phyloP scores from a whole-genome alignment of 176 grass and related monocot species.

The Poa pratensis region DNA sequence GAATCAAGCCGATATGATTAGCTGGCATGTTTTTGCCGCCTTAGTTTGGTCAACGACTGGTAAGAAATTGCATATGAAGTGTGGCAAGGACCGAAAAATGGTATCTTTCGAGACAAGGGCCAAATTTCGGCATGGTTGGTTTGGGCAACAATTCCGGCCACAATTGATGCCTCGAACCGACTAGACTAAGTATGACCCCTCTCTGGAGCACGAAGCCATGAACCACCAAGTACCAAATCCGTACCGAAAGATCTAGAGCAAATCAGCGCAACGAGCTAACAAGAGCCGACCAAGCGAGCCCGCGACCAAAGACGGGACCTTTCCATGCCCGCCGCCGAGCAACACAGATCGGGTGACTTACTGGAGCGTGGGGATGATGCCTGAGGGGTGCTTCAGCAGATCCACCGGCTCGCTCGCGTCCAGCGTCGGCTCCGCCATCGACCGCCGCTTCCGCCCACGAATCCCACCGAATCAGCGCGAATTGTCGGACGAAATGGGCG shows the following conservation, averaged over 20 bases:
- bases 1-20: neutral
- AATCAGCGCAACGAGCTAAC: neutral
- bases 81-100: neutral
- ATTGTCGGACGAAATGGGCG: conserved; percentile 49
- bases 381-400: conserved; percentile 87
- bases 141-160: neutral
- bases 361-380: conserved; percentile 97
- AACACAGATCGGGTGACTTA: conserved; percentile 46
- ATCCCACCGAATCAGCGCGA: neutral
- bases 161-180: neutral
- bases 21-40: neutral
- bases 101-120: neutral
- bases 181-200: neutral
- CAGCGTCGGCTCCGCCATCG: conserved; percentile 72
- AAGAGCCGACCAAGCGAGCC: neutral
- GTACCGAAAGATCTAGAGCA: neutral
- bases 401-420: conserved; percentile 92
- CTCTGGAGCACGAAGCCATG: neutral
- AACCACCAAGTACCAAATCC: neutral
- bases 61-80: neutral
- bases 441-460: neutral
- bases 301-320: neutral
- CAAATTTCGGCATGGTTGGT: neutral
- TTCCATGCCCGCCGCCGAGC: neutral
- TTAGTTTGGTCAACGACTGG: neutral